Conservation (phyloP, 305 asterid species). For the Fraxinus xanthoxyloides region DNA sequence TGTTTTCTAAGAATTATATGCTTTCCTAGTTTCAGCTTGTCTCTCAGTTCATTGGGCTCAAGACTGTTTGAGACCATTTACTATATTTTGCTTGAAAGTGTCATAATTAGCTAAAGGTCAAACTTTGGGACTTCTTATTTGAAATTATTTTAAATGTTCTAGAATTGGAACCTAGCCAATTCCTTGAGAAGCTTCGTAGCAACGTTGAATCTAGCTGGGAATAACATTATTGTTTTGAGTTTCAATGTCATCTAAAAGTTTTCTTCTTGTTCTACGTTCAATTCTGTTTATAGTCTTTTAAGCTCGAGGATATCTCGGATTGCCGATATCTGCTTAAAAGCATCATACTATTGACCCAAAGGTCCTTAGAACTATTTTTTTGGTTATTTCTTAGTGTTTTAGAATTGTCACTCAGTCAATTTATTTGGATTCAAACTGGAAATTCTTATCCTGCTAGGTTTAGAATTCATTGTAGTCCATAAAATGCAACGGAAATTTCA, state of each 20-base stretch:
- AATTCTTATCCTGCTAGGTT: background rate
- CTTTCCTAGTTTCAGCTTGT: background rate
- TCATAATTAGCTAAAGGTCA: background rate
- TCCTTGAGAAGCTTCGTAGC: background rate
- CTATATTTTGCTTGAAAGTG: background rate
- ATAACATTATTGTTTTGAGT: background rate
- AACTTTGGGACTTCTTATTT: background rate
- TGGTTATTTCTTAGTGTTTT: background rate
- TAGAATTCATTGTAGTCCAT: background rate
- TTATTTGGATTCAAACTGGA: background rate
- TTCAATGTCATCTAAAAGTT: background rate
- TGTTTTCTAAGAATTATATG: background rate
- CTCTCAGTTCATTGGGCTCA: background rate
- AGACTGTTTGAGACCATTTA: background rate
- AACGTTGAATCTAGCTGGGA: background rate
- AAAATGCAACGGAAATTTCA: background rate
- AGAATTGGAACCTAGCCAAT: background rate
- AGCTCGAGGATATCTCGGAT: background rate
- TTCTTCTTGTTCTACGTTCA: background rate
- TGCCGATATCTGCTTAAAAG: background rate
- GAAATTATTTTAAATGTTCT: background rate
- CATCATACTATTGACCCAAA: background rate
- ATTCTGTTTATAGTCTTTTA: background rate
- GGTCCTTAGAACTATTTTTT: background rate
- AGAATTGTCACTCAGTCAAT: background rate